Evolutionary conservation across 176 grass and related monocot genomes (phyloP), one percentile per base, ranked within the genome.

Genomic region (Carex parvula): DNA sequence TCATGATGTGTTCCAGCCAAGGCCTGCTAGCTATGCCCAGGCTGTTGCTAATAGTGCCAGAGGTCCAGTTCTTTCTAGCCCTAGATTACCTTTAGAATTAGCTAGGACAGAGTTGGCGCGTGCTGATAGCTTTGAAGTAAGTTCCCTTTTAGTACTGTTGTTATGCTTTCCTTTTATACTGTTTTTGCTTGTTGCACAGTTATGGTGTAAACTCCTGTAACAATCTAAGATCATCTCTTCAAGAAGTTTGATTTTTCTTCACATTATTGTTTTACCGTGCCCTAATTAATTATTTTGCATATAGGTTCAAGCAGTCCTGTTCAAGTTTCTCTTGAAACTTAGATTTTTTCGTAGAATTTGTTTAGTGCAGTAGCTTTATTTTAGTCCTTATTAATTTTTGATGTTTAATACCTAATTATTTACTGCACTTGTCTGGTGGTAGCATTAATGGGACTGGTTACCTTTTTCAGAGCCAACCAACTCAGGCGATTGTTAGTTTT

Each of bases 401-500:
- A 54, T 75, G 5, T 69, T 69, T 69, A 53, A 16, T 3, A 75
- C 46, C 44, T 53, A 29, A 75, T 48, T 53, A 48, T 54, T 54
- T 53, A 54, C 21, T 22, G 21, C 8, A 33, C 50, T 75, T 17
- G 21, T 56, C 50, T 56, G 48, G 46, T 76, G 20, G 22, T 26
- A 54, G 9, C 39, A 54, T 30, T 76, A 42, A 76, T 76, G 48
- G 71, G 71, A 26, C n/a, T 76, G 71, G 65, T 29, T 54, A 26
- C 46, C 21, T 52, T 76, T 77, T 56, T 18, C 73, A 77, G 73
- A 22, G 46, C 73, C 73, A 77, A 55, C 73, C 73, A 56, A 77
- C 73, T 77, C 73, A 77, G 15, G 73, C 73, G 21, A 77, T 77
- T 77, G 73, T 77, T 77, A 77, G 73, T 77, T 77, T 77, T 56